Evolutionary conservation across 257 asterid species (phyloP).

Genomic region (Paulownia fortunei): DNA sequence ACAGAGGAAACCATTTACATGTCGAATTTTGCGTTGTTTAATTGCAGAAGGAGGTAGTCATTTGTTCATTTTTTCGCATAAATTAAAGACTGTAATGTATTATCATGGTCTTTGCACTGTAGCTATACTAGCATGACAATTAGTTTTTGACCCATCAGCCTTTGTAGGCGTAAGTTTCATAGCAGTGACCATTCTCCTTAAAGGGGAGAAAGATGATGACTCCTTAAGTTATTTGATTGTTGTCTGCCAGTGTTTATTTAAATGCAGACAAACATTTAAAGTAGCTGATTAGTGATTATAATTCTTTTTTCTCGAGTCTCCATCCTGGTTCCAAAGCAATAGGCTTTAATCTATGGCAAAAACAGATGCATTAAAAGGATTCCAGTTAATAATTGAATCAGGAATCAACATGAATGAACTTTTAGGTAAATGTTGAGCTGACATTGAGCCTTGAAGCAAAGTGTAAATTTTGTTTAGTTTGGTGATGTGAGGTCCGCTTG

Average conservation of each 20-base stretch:
- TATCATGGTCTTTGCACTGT: neutral
- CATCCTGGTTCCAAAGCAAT: neutral
- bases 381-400: neutral
- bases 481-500: neutral
- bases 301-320: neutral
- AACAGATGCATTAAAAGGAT: constrained; percentile 3
- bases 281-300: neutral
- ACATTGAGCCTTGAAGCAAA: neutral
- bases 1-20: neutral
- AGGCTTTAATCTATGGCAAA: neutral
- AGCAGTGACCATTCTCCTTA: neutral
- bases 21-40: constrained; percentile 13
- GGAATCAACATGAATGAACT: constrained; percentile 4
- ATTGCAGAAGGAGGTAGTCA: constrained; percentile 8
- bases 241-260: neutral
- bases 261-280: constrained; percentile 5
- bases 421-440: constrained; percentile 14
- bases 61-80: neutral
- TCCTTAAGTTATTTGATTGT: neutral
- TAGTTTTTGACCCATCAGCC: neutral
- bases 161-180: neutral
- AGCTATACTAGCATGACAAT: neutral
- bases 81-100: neutral
- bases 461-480: constrained; percentile 19
- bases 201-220: neutral